Evolutionary conservation across 805 yeast species (phyloP), one percentile per base, ranked within the genome.

Genomic region (Monosporozyma solicola): DNA sequence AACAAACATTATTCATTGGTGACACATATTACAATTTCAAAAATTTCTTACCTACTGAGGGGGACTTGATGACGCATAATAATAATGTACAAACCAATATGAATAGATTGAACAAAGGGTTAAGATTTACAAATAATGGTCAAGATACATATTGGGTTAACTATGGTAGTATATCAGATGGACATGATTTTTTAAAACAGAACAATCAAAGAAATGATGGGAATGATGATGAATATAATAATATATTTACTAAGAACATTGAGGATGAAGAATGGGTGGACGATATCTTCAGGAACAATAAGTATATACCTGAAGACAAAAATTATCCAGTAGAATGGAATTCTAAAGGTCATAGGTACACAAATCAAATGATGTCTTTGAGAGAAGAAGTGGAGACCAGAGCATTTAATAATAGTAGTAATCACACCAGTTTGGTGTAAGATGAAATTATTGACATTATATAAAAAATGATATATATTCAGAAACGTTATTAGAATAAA

Each of bases 91-190:
- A 73, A 16, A 80, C 85, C 3, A 73, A 84, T 56, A 76, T 78
- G 75, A 83, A 83, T 48, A 76, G 95, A 55, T 78, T 92, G 51
- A 82, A 83, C 55, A 85, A 88, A 54, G 99, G 99, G 0, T 67
- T 91, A 53, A 70, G 99, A 46, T 89, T 87, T 66, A 80, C 82
- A 31, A 78, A 82, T 50, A 85, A 87, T 44, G 97, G 97, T 0
- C 77, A 79, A 48, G 80, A 80, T 11, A 87, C 85, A 59, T 90
- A 90, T 67, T 94, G 98, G 98, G 71, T 91, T 2, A 57, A 58
- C 44, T 61, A 62, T 45, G 67, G 65, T 10, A 57, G 60, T n/a
- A 57, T 53, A 13, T 33, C 43, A 33, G 46, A 47, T 32, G 51
- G 41, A 8, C 51, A 35, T 8, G 27, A 50, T 45, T 33, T 45